phyloP scores from a whole-genome alignment of 2,329 filamentous ascomycete genomes.

The Colletotrichum graminicola region DNA sequence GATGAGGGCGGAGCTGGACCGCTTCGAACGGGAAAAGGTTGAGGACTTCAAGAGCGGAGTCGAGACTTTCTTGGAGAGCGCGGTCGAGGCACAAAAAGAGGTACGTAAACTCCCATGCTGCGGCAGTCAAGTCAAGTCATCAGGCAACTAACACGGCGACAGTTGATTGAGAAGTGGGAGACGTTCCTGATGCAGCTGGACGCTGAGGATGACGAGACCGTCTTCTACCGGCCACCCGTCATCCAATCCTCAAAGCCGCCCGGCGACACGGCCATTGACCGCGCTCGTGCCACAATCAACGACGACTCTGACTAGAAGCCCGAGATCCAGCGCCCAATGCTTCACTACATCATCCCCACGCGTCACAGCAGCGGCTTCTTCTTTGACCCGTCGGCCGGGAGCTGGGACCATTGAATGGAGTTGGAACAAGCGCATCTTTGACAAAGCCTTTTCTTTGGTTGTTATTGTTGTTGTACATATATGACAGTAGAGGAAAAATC shows the following conservation, averaged over 20 bases:
- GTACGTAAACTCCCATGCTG: conserved; percentile 60
- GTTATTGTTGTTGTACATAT: conserved; percentile 44
- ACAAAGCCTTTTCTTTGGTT: conserved; percentile 29
- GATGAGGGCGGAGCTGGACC: conserved; percentile 90
- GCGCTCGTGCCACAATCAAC: conserved; percentile 69
- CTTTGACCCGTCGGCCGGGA: conserved; percentile 23
- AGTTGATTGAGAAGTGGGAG: conserved; percentile 92
- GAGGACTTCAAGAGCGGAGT: conserved; percentile 99
- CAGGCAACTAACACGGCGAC: conserved; percentile 43
- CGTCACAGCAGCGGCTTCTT: conserved; percentile 20
- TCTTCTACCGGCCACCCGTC: conserved; percentile 75
- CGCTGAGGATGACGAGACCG: conserved; percentile 85
- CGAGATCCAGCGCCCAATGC: conserved; percentile 32
- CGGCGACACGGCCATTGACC: conserved; percentile 71
- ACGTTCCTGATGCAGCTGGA: conserved; percentile 97
- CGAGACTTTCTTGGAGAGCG: conserved; percentile 96
- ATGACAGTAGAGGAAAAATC: conserved; percentile 42
- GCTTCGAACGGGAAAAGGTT: conserved; percentile 97
- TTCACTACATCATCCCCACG: conserved; percentile 26
- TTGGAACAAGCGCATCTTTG: conserved; percentile 29
- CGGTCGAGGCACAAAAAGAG: conserved; percentile 98
- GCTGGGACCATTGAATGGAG: conserved; percentile 11
- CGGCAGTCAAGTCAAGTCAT: background rate
- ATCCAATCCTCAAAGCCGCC: conserved; percentile 61
- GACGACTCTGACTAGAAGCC: conserved; percentile 68